Conservation (phyloP, 768 basidiomycete species). For the Agaricus subrufescens region DNA sequence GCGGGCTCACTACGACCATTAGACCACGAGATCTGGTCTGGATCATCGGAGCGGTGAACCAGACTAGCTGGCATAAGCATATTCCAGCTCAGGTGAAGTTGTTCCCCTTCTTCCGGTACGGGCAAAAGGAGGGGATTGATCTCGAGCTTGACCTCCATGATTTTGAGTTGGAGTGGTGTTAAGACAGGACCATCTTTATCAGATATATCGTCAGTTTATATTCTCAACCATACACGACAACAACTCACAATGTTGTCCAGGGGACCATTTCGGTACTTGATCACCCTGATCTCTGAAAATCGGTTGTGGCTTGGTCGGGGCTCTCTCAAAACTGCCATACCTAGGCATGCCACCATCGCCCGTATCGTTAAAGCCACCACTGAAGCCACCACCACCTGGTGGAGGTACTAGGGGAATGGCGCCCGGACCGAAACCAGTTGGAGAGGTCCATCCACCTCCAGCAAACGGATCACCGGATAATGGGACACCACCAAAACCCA, state of each 20-base stretch:
- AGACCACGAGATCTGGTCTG: constrained; percentile 57
- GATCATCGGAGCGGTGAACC: constrained; percentile 60
- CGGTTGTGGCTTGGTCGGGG: too few species aligned
- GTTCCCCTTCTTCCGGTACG: constrained; percentile 33
- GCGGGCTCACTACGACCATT: constrained; percentile 66
- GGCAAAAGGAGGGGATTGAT: constrained; percentile 64
- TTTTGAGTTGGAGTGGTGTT: constrained; percentile 48
- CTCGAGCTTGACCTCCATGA: constrained; percentile 40
- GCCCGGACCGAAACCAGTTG: background rate
- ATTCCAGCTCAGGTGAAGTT: constrained; percentile 64
- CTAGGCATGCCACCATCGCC: background rate
- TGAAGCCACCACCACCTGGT: too few species aligned
- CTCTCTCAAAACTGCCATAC: too few species aligned
- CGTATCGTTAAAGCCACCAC: background rate
- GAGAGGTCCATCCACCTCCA: background rate
- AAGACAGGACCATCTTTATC: constrained; percentile 49
- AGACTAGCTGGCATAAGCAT: constrained; percentile 63
- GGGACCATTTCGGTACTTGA: constrained; percentile 5
- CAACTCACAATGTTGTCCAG: constrained; percentile 10
- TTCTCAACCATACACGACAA: background rate
- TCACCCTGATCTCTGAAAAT: background rate
- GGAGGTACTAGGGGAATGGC: too few species aligned
- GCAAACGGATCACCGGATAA: background rate
- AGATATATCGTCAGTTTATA: too few species aligned
- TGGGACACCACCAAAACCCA: too few species aligned